Base-by-base conservation (phyloP, 2,329 filamentous ascomycete species). In the Colletotrichum cuscutae region DNA sequence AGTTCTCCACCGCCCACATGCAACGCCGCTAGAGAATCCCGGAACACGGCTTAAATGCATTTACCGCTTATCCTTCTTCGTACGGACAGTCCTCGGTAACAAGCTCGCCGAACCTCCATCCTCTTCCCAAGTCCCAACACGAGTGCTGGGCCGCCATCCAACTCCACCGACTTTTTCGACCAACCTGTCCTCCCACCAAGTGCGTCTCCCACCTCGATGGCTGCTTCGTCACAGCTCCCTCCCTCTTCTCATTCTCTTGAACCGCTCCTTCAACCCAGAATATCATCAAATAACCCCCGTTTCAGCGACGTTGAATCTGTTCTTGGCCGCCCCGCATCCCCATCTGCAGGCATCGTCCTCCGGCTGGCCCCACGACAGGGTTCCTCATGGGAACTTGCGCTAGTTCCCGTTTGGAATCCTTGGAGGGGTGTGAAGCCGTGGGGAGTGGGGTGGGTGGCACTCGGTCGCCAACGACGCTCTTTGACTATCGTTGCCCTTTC, bases 371-470 rank as follows among this genome's bases (percentile, higher is more conserved):
- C 62, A 63, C 56, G 67, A 63, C 67, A 71, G 68, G 67, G 71
- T 73, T 72, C 59, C 37, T 59, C 11, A 68, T 63, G 71, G 71
- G 42, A 60, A 67, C 68, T 67, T 72, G 71, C 71, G 71, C 71
- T 73, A 73, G 71, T 73, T 65, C 61, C 71, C 71, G 71, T 73
- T 72, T 57, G 52, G 71, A 58, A 67, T 66, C 63, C 71, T 63
- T 62, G 62, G 68, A 65, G 30, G 71, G 62, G 71, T 71, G 71
- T 72, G 62, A 63, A 72, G 68, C 63, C 53, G 63, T 63, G 68
- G 68, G 53, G 53, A 67, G 71, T 73, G 71, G 71, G 57, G 68
- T 58, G 66, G 56, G 61, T 71, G 61, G 66, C 56, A 71, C 60
- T 64, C 46, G 37, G 58, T 15, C 56, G 30, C 60, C 22, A 61